Evolutionary conservation across 345 rosid species (phyloP), one percentile per base, ranked within the genome.

Genomic region (Ceriops decandra): DNA sequence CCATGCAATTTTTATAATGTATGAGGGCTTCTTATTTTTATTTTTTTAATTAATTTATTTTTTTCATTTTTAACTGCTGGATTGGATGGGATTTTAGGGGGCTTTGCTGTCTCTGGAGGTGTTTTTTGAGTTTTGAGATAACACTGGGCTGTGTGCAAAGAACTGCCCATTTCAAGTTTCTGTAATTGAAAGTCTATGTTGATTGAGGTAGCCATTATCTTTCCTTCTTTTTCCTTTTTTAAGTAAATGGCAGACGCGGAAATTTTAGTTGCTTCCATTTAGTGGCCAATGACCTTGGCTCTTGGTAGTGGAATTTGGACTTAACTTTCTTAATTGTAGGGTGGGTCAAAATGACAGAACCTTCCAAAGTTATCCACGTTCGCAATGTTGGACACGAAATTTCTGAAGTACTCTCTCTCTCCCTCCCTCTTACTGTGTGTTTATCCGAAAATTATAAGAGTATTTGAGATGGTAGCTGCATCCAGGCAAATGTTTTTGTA

Each of bases 331-430:
- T 26, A 60, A 7, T 60, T 73, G 71, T 67, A 73, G 72, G 26
- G 42, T 8, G 56, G 7, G 52, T 65, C 13, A 24, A 59, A 74
- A 95, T 95, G 98, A 72, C 93, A 19, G 99, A 95, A 54, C 89
- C 97, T 51, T 95, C 99, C 49, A 95, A 95, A 83, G 99, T 95
- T 58, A 85, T 95, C 74, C 99, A 95, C 61, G 95, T 92, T 73
- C 99, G 99, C 63, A 95, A 95, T 74, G 97, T 95, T 27, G 99
- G 98, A 32, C 98, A 90, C 74, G 98, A 90, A 76, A 91, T 95
- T 76, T 88, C 99, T 68, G 98, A 95, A 85, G 98, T 93, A 85
- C 60, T 24, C 32, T 22, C 68, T 51, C 67, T 60, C 63, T 69
- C 57, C 27, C 53, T 17, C 20, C 38, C 17, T 54, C 52, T 30